These are phyloP conservation scores for Anthoceros angustus DNA, from an alignment of 225 moss, liverwort and hornwort species.

Conservation along the genomic window DNA sequence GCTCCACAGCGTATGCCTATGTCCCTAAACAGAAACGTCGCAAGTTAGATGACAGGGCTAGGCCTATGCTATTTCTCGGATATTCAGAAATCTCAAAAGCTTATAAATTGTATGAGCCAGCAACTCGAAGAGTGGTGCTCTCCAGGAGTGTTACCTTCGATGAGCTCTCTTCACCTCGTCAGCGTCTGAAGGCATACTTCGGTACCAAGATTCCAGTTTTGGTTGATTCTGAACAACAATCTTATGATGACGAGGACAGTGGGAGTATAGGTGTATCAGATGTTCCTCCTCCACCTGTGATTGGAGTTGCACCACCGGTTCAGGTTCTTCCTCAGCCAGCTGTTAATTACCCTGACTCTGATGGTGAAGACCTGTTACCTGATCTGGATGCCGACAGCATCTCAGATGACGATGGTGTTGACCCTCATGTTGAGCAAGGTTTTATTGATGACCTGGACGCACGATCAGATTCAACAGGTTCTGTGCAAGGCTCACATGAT, in stretches of 20 bases:
- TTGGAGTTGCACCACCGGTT: background rate
- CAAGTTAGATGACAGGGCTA: constrained; percentile 1
- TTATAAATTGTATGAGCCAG: background rate
- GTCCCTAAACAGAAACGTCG: background rate
- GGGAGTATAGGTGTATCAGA: background rate
- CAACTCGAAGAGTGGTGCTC: background rate
- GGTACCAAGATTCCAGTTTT: background rate
- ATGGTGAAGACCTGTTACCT: background rate
- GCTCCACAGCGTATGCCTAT: constrained; percentile 1
- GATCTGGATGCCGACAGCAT: background rate
- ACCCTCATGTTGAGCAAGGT: background rate
- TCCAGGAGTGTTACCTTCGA: background rate
- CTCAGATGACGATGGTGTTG: background rate
- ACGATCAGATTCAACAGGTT: background rate
- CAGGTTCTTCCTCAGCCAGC: background rate
- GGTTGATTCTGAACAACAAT: background rate
- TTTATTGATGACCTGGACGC: background rate
- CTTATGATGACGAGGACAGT: background rate
- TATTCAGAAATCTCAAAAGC: background rate
- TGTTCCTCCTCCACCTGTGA: background rate
- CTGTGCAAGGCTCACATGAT: too few relatives aligned
- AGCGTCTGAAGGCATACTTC: background rate
- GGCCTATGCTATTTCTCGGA: background rate
- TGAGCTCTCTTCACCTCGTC: background rate
- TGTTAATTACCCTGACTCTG: background rate